A percentile compares a stretch with the other conserved stretches of the same genome.
phyloP scores from a whole-genome alignment of 75 land plant genomes.

The Pseudotsuga menziesii region DNA sequence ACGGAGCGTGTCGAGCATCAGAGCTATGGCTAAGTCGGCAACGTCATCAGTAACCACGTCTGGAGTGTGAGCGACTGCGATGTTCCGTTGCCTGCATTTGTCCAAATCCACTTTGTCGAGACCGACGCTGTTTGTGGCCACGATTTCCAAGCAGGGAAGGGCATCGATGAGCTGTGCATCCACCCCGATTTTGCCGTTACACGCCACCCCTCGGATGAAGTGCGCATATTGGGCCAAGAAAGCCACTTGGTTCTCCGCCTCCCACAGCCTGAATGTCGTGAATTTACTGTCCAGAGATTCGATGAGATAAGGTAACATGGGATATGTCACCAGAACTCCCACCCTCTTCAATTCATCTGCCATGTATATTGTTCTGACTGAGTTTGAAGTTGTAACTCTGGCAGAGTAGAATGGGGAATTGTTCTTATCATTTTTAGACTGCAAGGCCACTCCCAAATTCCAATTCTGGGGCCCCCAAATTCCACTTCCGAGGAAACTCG shows the following conservation, averaged over 20 bases:
- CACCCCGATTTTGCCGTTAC: constrained; percentile 43
- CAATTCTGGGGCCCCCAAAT: no score
- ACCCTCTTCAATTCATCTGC: neutral
- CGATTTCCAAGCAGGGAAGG: constrained; percentile 67
- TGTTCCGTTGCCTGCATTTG: constrained; percentile 65
- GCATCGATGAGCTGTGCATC: constrained; percentile 51
- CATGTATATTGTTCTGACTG: no score
- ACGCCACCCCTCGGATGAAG: constrained; percentile 57
- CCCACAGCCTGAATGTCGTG: constrained; percentile 48
- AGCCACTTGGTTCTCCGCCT: constrained; percentile 14
- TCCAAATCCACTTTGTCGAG: constrained; percentile 64
- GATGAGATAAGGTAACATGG: constrained; percentile 47
- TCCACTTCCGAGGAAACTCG: no score
- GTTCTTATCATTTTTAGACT: no score
- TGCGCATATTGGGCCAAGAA: constrained; percentile 29
- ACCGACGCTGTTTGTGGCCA: constrained; percentile 70
- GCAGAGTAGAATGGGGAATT: no score
- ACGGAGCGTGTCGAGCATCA: constrained; percentile 61
- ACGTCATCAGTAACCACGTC: constrained; percentile 90
- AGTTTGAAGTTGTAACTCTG: no score
- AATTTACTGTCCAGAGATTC: constrained; percentile 46
- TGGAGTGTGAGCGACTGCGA: constrained; percentile 76
- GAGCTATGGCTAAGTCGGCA: constrained; percentile 80
- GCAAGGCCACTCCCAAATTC: no score
- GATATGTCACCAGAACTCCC: constrained; percentile 48